These are phyloP conservation scores for Talaromyces sp. DNA, from an alignment of 2,329 filamentous ascomycete genomes.

Conservation along the genomic window DNA sequence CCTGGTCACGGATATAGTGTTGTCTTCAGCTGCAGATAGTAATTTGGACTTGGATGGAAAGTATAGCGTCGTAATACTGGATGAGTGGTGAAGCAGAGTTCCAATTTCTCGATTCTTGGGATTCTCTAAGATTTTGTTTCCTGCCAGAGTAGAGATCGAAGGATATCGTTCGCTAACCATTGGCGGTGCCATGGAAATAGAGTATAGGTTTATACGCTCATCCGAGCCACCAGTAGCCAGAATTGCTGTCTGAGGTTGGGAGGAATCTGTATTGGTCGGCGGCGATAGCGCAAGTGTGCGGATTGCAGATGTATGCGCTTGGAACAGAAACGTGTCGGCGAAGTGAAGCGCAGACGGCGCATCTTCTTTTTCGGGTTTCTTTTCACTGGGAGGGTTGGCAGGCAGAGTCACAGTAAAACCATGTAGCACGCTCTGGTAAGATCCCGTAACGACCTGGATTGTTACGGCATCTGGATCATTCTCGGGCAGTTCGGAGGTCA, in stretches of 20 bases:
- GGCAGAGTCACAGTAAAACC: conserved; percentile 76
- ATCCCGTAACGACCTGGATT: conserved; percentile 89
- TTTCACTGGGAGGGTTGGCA: conserved; percentile 14
- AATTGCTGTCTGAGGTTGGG: conserved; percentile 74
- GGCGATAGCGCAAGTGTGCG: conserved; percentile 85
- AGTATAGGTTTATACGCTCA: conserved; percentile 93
- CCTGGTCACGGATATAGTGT: conserved; percentile 81
- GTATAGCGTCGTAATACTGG: conserved; percentile 72
- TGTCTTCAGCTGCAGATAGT: conserved; percentile 84
- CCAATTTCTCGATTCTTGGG: conserved; percentile 84
- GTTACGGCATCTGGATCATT: conserved; percentile 48
- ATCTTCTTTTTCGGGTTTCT: conserved; percentile 18
- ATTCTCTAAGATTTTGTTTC: conserved; percentile 77
- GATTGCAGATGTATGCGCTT: conserved; percentile 86
- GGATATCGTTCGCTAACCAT: conserved; percentile 56
- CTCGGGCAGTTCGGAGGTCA: conserved; percentile 25
- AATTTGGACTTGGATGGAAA: conserved; percentile 88
- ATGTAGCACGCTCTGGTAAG: conserved; percentile 90
- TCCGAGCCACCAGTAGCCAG: conserved; percentile 91
- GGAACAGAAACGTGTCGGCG: conserved; percentile 92
- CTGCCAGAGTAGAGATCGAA: conserved; percentile 65
- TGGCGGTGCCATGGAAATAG: conserved; percentile 69
- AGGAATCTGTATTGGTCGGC: conserved; percentile 56
- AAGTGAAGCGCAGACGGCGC: conserved; percentile 60
- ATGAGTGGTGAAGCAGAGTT: conserved; percentile 79